Conservation (phyloP, 345 rosid genomes). For the Salix udensis region DNA sequence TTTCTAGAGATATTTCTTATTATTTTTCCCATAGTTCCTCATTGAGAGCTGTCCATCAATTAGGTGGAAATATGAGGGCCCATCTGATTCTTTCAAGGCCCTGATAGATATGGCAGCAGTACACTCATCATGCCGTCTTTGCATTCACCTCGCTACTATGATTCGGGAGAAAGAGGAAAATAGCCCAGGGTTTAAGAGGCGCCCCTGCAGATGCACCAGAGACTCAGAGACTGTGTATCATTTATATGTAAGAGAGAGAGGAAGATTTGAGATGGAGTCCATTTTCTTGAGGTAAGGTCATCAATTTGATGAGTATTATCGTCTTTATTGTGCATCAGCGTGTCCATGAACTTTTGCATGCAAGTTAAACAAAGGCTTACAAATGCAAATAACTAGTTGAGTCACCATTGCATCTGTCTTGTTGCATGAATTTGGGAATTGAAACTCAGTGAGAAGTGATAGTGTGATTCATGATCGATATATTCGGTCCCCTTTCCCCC, state of each 20-base stretch:
- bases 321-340: neutral
- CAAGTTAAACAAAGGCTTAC: neutral
- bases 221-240: slow-evolving; percentile 69
- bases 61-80: slow-evolving; percentile 98
- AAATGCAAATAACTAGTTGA: neutral
- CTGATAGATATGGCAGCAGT: slow-evolving; percentile 96
- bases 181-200: slow-evolving; percentile 48
- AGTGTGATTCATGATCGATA: neutral
- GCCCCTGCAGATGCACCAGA: slow-evolving; percentile 77
- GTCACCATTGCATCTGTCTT: neutral
- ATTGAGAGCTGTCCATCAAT: slow-evolving; percentile 14
- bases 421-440: neutral
- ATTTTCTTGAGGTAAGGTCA: slow-evolving; percentile 65
- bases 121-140: slow-evolving; percentile 98
- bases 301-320: neutral
- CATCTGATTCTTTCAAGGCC: slow-evolving; percentile 90
- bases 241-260: slow-evolving; percentile 80
- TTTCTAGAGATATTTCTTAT: neutral
- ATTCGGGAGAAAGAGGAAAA: slow-evolving; percentile 69
- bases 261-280: slow-evolving; percentile 77
- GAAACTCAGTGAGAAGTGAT: neutral
- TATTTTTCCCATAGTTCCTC: neutral
- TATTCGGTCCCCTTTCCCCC: neutral
- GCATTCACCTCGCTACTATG: slow-evolving; percentile 76
- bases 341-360: neutral